These are phyloP conservation scores for Cucumis sativus DNA, from an alignment of 306 rosid species.

Conservation along the genomic window Cucumber_9930_V3 NC_026660.2:20713001-20713500, in stretches of 20 bases:
- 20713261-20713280: constrained; percentile 81
- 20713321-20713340: constrained; percentile 67
- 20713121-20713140: neutral
- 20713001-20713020: neutral
- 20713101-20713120: neutral
- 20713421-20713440: constrained; percentile 81
- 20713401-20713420: constrained; percentile 88
- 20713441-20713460: constrained; percentile 37
- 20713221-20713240: neutral
- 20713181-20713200: neutral
- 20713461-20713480: neutral
- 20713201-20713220: neutral
- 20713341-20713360: constrained; percentile 65
- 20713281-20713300: constrained; percentile 79
- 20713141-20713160: neutral
- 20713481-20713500: neutral
- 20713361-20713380: constrained; percentile 62
- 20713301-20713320: constrained; percentile 84
- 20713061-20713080: neutral
- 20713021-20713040: neutral
- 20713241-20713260: neutral
- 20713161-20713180: neutral
- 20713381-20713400: constrained; percentile 65
- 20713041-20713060: neutral
- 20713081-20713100: neutral